A percentile compares a stretch with the other conserved stretches of the same genome.
phyloP scores from a whole-genome alignment of 306 rosid species.

The Corylus americana region DNA sequence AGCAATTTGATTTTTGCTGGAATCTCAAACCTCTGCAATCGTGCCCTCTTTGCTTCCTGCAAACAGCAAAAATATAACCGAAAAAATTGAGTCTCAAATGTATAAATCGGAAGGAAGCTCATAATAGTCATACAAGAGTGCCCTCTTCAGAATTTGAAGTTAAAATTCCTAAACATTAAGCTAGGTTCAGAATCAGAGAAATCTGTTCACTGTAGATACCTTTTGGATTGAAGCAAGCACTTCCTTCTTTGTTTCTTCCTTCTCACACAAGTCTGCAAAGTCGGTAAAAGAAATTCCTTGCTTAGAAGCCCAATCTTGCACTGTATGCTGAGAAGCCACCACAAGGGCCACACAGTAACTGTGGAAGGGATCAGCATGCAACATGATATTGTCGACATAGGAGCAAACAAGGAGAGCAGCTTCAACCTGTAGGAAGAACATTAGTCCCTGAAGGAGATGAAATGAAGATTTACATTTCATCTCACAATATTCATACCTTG shows the following conservation, averaged over 20 bases:
- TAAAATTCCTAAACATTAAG: constrained; percentile 4
- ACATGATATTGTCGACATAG: constrained; percentile 75
- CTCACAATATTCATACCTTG: constrained; percentile 57
- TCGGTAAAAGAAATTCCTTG: constrained; percentile 62
- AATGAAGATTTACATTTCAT: constrained; percentile 20
- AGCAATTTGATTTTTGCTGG: constrained; percentile 79
- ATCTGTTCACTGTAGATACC: constrained; percentile 47
- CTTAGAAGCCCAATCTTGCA: constrained; percentile 80
- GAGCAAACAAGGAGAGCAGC: constrained; percentile 76
- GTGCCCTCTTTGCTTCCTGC: constrained; percentile 85
- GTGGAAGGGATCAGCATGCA: constrained; percentile 90
- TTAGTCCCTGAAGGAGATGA: constrained; percentile 27
- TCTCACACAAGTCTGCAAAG: constrained; percentile 62
- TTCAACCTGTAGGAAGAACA: constrained; percentile 69
- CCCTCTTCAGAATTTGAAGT: constrained; percentile 17
- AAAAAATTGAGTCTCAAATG: neutral
- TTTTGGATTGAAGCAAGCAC: constrained; percentile 62
- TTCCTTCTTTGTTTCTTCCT: constrained; percentile 71
- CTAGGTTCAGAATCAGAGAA: constrained; percentile 2
- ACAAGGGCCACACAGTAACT: constrained; percentile 88
- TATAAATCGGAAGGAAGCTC: neutral
- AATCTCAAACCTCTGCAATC: constrained; percentile 81
- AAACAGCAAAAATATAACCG: constrained; percentile 6
- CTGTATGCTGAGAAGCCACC: constrained; percentile 59
- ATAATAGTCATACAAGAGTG: constrained; percentile 2